These are phyloP conservation scores for Salvia miltiorrhiza DNA, from an alignment of 257 asterid species.

Conservation along the genomic window DNA sequence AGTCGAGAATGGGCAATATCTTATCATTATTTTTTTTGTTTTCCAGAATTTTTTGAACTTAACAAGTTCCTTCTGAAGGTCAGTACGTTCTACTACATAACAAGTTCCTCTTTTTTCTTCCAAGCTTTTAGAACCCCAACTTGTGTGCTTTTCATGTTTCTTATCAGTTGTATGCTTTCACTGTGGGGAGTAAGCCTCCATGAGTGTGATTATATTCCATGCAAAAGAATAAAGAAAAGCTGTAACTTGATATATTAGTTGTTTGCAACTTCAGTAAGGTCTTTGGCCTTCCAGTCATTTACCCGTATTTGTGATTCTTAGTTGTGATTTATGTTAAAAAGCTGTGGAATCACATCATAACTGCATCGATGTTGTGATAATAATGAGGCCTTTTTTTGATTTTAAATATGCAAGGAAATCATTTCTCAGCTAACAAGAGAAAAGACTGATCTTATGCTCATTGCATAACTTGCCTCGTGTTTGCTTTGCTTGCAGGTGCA, in stretches of 20 bases:
- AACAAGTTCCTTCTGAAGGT: constrained; percentile 86
- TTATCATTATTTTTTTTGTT: neutral
- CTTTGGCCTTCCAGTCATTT: neutral
- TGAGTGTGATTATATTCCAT: neutral
- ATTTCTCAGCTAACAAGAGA: neutral
- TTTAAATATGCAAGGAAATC: neutral
- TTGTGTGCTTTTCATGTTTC: neutral
- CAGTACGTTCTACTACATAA: constrained; percentile 26
- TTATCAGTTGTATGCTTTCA: too few species aligned
- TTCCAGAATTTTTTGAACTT: constrained; percentile 66
- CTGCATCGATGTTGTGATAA: neutral
- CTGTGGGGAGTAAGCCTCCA: neutral
- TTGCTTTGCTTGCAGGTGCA: constrained; percentile 56
- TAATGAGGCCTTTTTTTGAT: neutral
- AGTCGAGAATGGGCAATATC: neutral
- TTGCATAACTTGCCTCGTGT: neutral
- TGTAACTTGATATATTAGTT: neutral
- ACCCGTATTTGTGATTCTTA: neutral
- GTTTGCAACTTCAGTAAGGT: neutral
- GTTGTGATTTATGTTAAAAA: neutral
- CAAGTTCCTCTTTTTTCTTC: constrained; percentile 5
- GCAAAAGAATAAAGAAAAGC: neutral
- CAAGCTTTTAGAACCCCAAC: neutral
- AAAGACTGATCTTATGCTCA: neutral
- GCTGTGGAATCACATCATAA: neutral